Evolutionary conservation across 148 eudicot species (phyloP).

Genomic region (Vaccinium vitisidaea): DNA sequence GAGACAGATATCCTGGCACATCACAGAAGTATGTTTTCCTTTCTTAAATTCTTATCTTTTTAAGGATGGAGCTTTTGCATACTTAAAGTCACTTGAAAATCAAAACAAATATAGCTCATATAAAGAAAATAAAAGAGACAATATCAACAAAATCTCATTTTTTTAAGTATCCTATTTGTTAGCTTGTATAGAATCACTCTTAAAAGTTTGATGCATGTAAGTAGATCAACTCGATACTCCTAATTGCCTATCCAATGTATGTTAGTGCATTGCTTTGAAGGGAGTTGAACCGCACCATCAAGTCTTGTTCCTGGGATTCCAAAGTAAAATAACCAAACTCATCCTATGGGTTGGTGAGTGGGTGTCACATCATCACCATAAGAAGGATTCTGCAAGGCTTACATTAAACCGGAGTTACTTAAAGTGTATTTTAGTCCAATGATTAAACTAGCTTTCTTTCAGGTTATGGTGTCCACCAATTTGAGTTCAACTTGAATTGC

Average conservation of each 20-base stretch:
- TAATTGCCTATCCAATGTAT: not conserved
- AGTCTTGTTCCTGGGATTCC: not conserved
- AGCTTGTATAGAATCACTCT: not conserved
- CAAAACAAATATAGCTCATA: not conserved
- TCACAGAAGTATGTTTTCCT: not conserved
- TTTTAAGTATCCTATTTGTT: not conserved
- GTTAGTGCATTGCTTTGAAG: not conserved
- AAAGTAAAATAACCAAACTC: not conserved
- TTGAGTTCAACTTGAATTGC: not conserved
- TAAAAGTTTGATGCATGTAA: not conserved
- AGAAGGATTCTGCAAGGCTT: no score
- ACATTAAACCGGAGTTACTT: not conserved
- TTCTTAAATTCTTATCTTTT: not conserved
- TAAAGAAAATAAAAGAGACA: not conserved
- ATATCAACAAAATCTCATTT: not conserved
- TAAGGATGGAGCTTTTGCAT: not conserved
- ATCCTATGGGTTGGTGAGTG: not conserved
- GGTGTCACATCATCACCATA: not conserved
- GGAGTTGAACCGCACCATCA: not conserved
- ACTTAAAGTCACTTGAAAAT: not conserved
- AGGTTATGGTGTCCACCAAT: not conserved
- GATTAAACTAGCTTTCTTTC: not conserved
- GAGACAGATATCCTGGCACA: not conserved
- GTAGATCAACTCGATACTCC: not conserved
- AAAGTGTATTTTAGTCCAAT: not conserved